Evolutionary conservation across 164 flowering plant species (phyloP), one percentile per base, ranked within the genome.

Genomic region (Brasenia schreberi): DNA sequence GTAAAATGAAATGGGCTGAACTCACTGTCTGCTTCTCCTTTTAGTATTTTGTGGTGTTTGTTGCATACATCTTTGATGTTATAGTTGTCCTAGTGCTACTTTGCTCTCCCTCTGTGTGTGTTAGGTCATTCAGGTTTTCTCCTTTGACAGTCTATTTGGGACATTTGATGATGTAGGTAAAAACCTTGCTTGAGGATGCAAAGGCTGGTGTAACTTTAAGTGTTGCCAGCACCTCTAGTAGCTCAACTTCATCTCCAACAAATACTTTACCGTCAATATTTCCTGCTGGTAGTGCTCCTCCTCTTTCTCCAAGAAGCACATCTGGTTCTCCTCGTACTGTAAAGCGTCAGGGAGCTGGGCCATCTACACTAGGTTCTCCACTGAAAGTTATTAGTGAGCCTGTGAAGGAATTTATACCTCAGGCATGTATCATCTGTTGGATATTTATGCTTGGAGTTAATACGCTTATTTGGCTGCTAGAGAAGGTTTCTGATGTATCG

Each of bases 261-360:
- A 84, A 75, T 80, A 64, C 90, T 18, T 80, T 88, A 70, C 92
- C 95, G 45, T 90, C 97, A 61, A 83, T 90, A 89, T 90, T 90
- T 80, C 90, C 95, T 70, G 90, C 95, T 59, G 95, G 97, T 58
- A 85, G 89, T 80, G 85, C 90, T 9, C 97, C 97, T 62, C 97
- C 97, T 18, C 89, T 90, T 66, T 90, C 97, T 63, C 97, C 95
- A 12, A 79, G 94, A 72, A 88, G 94, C 72, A 63, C 82, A 61
- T 78, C 93, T 69, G 90, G 96, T 75, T 90, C 97, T 56, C 97
- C 94, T 62, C 92, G 97, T 58, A 44, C 85, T 53, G 79, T 76
- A 77, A 90, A 82, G 68, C 89, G 66, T 19, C 64, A 78, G 65
- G 78, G 89, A 76, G 73, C 72, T 23, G 87, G 85, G 43, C 90